A percentile compares a stretch with the other conserved stretches of the same genome.
These are phyloP conservation scores for Gloeophyllum trabeum DNA, from an alignment of 768 basidiomycete species.

Conservation along the genomic window DNA sequence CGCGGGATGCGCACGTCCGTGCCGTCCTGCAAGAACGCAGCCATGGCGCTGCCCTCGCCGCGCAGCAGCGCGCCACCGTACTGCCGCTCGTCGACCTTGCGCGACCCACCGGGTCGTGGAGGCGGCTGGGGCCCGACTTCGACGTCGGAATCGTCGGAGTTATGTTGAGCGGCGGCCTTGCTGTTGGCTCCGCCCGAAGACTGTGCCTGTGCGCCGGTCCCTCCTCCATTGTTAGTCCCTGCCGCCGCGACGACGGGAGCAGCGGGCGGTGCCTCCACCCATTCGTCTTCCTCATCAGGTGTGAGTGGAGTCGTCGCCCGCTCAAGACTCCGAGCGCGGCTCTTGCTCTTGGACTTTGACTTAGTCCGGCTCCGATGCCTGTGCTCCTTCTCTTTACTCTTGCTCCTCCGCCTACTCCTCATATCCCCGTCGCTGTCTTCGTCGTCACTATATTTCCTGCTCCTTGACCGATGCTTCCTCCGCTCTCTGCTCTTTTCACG, in stretches of 20 bases:
- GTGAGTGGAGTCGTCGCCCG: constrained; percentile 8
- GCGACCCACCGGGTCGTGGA: constrained; percentile 26
- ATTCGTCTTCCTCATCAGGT: constrained; percentile 39
- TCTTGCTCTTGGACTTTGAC: no score
- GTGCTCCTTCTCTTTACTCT: constrained; percentile 14
- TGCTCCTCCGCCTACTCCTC: constrained; percentile 10
- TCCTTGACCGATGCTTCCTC: constrained; percentile 4
- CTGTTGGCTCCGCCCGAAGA: constrained; percentile 11
- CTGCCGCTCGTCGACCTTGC: constrained; percentile 63
- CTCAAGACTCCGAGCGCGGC: constrained; percentile 4
- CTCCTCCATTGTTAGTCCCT: constrained; percentile 13
- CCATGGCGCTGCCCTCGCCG: constrained; percentile 98
- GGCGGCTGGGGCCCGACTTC: constrained; percentile 78
- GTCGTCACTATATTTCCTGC: constrained; percentile 7
- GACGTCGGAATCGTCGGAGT: constrained; percentile 33
- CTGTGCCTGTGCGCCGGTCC: constrained; percentile 10
- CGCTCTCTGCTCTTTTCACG: constrained; percentile 27
- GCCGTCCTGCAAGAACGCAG: constrained; percentile 82
- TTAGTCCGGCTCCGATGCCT: no score
- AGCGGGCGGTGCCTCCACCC: constrained; percentile 49
- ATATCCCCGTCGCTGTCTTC: constrained; percentile 25
- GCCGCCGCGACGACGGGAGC: constrained; percentile 15
- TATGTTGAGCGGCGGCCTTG: constrained; percentile 6
- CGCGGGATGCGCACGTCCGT: constrained; percentile 86
- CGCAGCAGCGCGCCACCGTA: constrained; percentile 86